phyloP scores from a whole-genome alignment of 2,329 filamentous ascomycete genomes.

The Cercospora zeina region DNA sequence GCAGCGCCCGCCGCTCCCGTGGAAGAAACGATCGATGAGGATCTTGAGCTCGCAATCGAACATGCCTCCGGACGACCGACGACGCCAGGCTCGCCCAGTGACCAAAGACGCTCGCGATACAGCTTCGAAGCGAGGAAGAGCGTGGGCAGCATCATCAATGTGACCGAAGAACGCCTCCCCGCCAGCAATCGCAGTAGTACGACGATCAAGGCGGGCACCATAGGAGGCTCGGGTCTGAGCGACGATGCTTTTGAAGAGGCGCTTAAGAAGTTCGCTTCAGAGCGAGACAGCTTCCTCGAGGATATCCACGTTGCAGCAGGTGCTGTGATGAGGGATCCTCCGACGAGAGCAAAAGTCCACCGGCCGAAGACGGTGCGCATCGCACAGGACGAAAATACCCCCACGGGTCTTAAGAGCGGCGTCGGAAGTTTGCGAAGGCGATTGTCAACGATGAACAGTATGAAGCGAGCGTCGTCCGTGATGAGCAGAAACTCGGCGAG shows the following conservation, averaged over 20 bases:
- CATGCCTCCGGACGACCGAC: slow-evolving; percentile 49
- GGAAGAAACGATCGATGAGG: slow-evolving; percentile 62
- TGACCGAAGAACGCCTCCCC: slow-evolving; percentile 49
- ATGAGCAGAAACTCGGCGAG: slow-evolving; percentile 69
- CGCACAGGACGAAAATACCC: slow-evolving; percentile 63
- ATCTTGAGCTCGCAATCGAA: slow-evolving; percentile 58
- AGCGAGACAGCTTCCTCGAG: slow-evolving; percentile 88
- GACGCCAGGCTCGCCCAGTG: slow-evolving; percentile 47
- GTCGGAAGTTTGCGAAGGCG: slow-evolving; percentile 88
- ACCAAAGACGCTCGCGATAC: slow-evolving; percentile 45
- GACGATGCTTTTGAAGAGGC: slow-evolving; percentile 89
- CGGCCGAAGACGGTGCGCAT: slow-evolving; percentile 81
- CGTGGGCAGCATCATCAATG: slow-evolving; percentile 51
- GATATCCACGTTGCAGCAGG: slow-evolving; percentile 88
- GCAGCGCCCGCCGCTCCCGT: slow-evolving; percentile 41
- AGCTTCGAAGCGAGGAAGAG: slow-evolving; percentile 55
- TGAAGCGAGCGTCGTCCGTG: slow-evolving; percentile 79
- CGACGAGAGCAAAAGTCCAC: slow-evolving; percentile 55
- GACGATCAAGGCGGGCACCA: slow-evolving; percentile 56
- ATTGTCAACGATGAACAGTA: slow-evolving; percentile 95
- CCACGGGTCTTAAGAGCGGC: slow-evolving; percentile 55
- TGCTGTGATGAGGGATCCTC: slow-evolving; percentile 55
- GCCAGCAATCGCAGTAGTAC: slow-evolving; percentile 65
- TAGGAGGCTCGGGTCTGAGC: slow-evolving; percentile 41
- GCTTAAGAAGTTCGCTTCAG: slow-evolving; percentile 89